These are phyloP conservation scores for Cercophora samala DNA, from an alignment of 495 filamentous ascomycete species.

Conservation along the genomic window DNA sequence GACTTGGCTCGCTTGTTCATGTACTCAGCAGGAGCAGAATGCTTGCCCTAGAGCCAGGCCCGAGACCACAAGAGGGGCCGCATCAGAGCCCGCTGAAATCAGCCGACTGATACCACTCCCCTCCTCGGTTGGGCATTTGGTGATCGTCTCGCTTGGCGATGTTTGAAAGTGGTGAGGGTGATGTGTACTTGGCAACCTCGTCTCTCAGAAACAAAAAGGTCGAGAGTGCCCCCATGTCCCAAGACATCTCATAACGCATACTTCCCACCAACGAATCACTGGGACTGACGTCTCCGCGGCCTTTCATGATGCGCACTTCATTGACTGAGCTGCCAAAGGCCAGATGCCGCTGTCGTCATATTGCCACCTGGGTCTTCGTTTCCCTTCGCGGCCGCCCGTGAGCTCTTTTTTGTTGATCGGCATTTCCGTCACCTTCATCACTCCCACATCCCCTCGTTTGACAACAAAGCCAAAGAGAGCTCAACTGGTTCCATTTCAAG, in stretches of 20 bases:
- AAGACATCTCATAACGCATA: neutral
- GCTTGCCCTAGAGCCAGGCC: neutral
- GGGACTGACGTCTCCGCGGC: conserved; percentile 7
- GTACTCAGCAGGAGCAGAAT: too few species aligned
- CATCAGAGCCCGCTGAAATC: neutral
- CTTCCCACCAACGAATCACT: neutral
- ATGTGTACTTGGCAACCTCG: neutral
- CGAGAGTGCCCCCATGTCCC: neutral
- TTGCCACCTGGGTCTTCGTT: neutral
- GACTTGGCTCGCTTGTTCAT: neutral
- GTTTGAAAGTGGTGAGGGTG: neutral
- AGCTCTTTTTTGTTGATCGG: neutral
- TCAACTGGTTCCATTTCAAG: neutral
- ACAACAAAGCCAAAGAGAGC: neutral
- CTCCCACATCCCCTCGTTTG: neutral
- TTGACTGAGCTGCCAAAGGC: neutral
- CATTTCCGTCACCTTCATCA: neutral
- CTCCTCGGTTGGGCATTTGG: neutral
- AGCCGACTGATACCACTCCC: neutral
- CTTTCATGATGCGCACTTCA: conserved; percentile 1
- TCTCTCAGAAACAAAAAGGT: neutral
- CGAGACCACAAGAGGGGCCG: too few species aligned
- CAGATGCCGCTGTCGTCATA: neutral
- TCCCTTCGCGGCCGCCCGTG: neutral
- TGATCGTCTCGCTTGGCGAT: neutral